Evolutionary conservation across 306 rosid genomes (phyloP), one percentile per base, ranked within the genome.

Genomic region (Delonix regia): DNA sequence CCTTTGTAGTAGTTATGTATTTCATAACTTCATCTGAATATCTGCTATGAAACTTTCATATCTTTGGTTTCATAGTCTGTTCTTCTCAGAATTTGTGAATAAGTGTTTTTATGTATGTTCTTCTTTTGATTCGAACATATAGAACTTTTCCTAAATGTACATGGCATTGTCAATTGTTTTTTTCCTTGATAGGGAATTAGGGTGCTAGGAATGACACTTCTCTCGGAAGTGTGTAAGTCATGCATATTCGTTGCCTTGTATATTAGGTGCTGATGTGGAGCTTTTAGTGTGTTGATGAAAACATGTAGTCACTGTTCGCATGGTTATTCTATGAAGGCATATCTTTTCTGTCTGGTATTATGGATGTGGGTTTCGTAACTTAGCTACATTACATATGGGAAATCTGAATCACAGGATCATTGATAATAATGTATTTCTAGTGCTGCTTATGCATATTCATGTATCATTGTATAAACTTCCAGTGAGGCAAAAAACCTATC

Each of bases 301-400:
- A 69, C 57, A 36, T 83, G 83, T 14, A 39, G 62, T 83, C 28
- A n/a, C 24, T 75, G 27, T 69, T 83, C 36, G 49, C 51, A 34
- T 74, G 41, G 63, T 62, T 69, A 52, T 41, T 68, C 49, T 41
- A 51, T 64, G 7, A 63, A n/a, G 36, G 28, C 69, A 67, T 36
- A 34, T 67, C 21, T 70, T 68, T 74, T 78, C 47, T 33, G 11
- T 63, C 60, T 60, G 59, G 73, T 69, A 48, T 73, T 68, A 36
- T 79, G 33, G 42, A 74, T 61, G 25, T 44, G 24, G 33, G 48
- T 47, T 53, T 59, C 62, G 52, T 65, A 59, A 73, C 65, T 79
- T 78, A 69, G 30, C 74, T 52, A 24, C 64, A 78, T 59, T 60
- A 25, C 24, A 22, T 47, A n/a, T 51, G 60, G 48, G 69, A 49